Percentiles rank a stretch among this genome's conserved stretches.
phyloP scores from a whole-genome alignment of 768 basidiomycete species.

The Sutorius australiensis region DNA sequence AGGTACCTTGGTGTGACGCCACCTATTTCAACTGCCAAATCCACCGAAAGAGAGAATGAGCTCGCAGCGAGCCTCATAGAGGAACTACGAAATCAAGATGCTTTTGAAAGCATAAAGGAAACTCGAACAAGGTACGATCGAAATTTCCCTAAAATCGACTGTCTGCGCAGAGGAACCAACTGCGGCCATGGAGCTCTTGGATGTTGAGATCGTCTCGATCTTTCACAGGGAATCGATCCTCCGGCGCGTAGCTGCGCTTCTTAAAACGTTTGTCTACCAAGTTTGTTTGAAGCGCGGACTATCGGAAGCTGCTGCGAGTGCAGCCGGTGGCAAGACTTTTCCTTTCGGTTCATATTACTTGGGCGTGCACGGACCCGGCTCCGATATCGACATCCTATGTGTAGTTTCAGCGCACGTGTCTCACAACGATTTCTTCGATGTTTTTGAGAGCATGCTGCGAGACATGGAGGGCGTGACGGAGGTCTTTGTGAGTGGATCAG shows the following conservation, averaged over 20 bases:
- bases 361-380: slow-evolving; percentile 93
- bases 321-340: slow-evolving; percentile 97
- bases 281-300: slow-evolving; percentile 76
- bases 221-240: slow-evolving; percentile 85
- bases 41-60: slow-evolving; percentile 75
- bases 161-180: slow-evolving; percentile 1
- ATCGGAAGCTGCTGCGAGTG: slow-evolving; percentile 83
- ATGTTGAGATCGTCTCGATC: slow-evolving; percentile 21
- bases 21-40: slow-evolving; percentile 76
- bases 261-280: slow-evolving; percentile 88
- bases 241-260: slow-evolving; percentile 81
- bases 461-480: slow-evolving; percentile 83
- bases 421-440: slow-evolving; percentile 91
- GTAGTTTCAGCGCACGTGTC: slow-evolving; percentile 96
- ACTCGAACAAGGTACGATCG: slow-evolving; percentile 70
- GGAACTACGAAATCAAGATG: slow-evolving; percentile 80
- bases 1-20: slow-evolving; percentile 82
- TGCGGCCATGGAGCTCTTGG: neutral
- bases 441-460: slow-evolving; percentile 85
- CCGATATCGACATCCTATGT: slow-evolving; percentile 97
- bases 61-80: slow-evolving; percentile 84
- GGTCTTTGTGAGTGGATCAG: slow-evolving; percentile 66
- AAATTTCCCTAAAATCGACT: slow-evolving; percentile 5
- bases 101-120: slow-evolving; percentile 89
- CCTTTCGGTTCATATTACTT: slow-evolving; percentile 98